Evolutionary conservation across 768 basidiomycete genomes (phyloP), one percentile per base, ranked within the genome.

Genomic region (Mycena leptocephala): DNA sequence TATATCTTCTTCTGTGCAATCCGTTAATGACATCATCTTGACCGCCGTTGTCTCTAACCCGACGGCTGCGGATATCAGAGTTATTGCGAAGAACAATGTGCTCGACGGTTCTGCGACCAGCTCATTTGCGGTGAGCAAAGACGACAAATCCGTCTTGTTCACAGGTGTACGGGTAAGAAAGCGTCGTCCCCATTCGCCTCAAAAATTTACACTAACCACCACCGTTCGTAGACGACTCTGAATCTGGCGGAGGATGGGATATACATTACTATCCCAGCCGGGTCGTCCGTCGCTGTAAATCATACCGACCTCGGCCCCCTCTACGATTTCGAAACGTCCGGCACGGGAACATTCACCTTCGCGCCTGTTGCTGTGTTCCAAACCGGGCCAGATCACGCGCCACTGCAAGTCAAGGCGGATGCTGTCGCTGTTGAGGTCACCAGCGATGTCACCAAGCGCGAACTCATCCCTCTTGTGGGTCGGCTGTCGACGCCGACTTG

Each of bases 191-290:
- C 1, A 13, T 56, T 39, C 11, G 22, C n/a, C n/a, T n/a, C n/a
- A 64, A 43, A 51, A 18, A 8, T 10, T 41, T 30, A 16, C 13
- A 16, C 13, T 32, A n/a, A n/a, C 58, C 26, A 5, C 16, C 22
- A 7, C 20, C 13, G 11, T 10, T 48, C 9, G 24, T 24, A 76
- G 76, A 41, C 58, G 6, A 76, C 70, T 18, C 66, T 73, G 14
- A 65, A 76, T 43, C 32, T 76, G 5, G 20, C 71, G 7, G 55
- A 33, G 20, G 76, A 76, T 1, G 26, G 14, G 9, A 24, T 73
- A 39, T 76, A 76, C 71, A 35, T 70, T 14, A 76, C 76, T 66
- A 76, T 76, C 59, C 69, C 76, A 20, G 76, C 76, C 22, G 76
- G 76, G 20, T 66, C 68, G 5, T 76, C 76, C 51, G n/a, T 76